These are phyloP conservation scores for Mycena sp. DNA, from an alignment of 1,284 basidiomycete species.

Conservation along the genomic window DNA sequence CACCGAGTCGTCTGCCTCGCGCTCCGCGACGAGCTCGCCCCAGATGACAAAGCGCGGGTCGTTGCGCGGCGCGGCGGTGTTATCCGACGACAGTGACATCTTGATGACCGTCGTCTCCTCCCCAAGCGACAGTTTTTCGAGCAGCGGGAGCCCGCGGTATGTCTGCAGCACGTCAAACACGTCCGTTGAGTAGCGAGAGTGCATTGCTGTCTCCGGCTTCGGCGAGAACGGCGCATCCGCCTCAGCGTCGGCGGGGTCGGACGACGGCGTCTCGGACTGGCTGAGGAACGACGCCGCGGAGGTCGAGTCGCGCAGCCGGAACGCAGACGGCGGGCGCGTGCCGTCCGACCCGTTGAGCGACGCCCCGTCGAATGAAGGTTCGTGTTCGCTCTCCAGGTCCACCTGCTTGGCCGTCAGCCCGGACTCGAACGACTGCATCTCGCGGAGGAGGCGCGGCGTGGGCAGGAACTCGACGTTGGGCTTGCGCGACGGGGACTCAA, in stretches of 20 bases:
- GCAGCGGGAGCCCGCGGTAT: slow-evolving; percentile 75
- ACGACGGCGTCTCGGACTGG: slow-evolving; percentile 11
- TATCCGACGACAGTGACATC: slow-evolving; percentile 69
- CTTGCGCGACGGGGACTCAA: slow-evolving; percentile 64
- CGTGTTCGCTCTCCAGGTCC: slow-evolving; percentile 38
- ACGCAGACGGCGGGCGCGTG: slow-evolving; percentile 50
- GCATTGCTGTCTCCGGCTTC: slow-evolving; percentile 56
- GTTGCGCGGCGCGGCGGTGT: slow-evolving; percentile 75
- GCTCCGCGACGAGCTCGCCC: slow-evolving; percentile 63
- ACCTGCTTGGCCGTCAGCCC: slow-evolving; percentile 72
- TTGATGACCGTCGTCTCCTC: slow-evolving; percentile 69
- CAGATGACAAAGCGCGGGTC: slow-evolving; percentile 91
- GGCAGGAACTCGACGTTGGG: slow-evolving; percentile 45
- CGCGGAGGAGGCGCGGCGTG: slow-evolving; percentile 65
- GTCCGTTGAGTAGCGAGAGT: slow-evolving; percentile 73
- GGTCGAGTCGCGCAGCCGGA: slow-evolving; percentile 43
- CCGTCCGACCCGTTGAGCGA: slow-evolving; percentile 35
- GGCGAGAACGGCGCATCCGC: slow-evolving; percentile 33
- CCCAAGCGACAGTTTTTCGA: slow-evolving; percentile 62
- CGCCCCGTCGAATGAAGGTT: slow-evolving; percentile 12
- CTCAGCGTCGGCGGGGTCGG: slow-evolving; percentile 26
- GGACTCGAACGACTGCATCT: slow-evolving; percentile 86
- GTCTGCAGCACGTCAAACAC: slow-evolving; percentile 87
- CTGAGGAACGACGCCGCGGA: slow-evolving; percentile 25
- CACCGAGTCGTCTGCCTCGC: slow-evolving; percentile 60